Evolutionary conservation across 1,284 basidiomycete genomes (phyloP).

Genomic region (Cystobasidium pallidum): DNA sequence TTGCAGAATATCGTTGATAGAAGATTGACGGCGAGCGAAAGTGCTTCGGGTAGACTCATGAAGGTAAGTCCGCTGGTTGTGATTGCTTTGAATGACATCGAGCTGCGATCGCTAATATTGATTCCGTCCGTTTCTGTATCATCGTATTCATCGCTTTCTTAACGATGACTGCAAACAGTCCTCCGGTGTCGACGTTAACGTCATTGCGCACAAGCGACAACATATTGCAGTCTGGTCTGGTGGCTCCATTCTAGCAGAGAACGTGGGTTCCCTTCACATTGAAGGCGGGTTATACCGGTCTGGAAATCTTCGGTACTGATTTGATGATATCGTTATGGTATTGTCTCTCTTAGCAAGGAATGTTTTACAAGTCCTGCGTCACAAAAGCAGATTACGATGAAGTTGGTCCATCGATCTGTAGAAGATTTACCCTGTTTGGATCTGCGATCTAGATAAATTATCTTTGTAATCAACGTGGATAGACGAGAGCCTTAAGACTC

Average conservation of each 20-base stretch:
- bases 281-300: no score
- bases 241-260: slow-evolving; percentile 86
- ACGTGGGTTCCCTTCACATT: slow-evolving; percentile 63
- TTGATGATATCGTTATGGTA: no score
- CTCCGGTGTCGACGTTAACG: slow-evolving; percentile 91
- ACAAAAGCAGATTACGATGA: slow-evolving; percentile 98
- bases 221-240: slow-evolving; percentile 99
- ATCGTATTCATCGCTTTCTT: slow-evolving; percentile 3
- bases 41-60: slow-evolving; percentile 73
- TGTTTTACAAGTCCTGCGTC: slow-evolving; percentile 97
- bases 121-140: no score
- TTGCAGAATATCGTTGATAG: slow-evolving; percentile 91
- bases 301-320: no score
- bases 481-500: no score
- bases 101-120: no score
- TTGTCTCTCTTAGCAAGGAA: slow-evolving; percentile 65
- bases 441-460: slow-evolving; percentile 47
- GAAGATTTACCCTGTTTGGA: slow-evolving; percentile 92
- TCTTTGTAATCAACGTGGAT: no score
- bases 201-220: slow-evolving; percentile 98
- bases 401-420: slow-evolving; percentile 91
- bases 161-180: slow-evolving; percentile 62
- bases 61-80: slow-evolving; percentile 65
- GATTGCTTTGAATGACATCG: no score
- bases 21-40: slow-evolving; percentile 76